A percentile compares a stretch with the other conserved stretches of the same genome.
These are phyloP conservation scores for Thraustochytrium striatum DNA, from an alignment of 352 stramenopile genomes.

Conservation along the genomic window DNA sequence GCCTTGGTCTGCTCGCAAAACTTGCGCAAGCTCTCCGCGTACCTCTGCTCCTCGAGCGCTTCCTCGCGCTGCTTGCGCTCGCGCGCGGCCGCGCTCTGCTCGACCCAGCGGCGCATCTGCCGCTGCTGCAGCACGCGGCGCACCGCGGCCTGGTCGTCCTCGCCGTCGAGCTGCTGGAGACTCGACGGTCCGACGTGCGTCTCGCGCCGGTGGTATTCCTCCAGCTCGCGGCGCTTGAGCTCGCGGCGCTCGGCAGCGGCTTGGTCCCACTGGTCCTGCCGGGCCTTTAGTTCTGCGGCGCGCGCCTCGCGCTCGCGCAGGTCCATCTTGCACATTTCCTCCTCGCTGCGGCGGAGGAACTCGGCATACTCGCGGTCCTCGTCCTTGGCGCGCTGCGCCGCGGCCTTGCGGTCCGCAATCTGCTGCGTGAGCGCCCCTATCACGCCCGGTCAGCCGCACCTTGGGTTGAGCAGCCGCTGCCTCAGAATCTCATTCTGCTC, in stretches of 20 bases:
- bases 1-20: neutral
- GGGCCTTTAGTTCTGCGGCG: neutral
- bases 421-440: slow-evolving; percentile 15
- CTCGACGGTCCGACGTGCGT: neutral
- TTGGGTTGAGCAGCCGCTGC: slow-evolving; percentile 27
- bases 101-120: slow-evolving; percentile 25
- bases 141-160: neutral
- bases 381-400: neutral
- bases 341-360: neutral
- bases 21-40: neutral
- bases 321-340: slow-evolving; percentile 6
- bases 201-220: neutral
- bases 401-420: neutral
- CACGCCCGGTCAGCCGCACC: neutral
- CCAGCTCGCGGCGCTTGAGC: neutral
- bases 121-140: slow-evolving; percentile 6
- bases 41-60: neutral
- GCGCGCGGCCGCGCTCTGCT: neutral
- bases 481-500: neutral
- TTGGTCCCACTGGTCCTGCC: slow-evolving; percentile 1
- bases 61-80: neutral
- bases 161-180: slow-evolving; percentile 4
- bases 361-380: slow-evolving; percentile 14
- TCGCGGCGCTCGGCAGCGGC: neutral
- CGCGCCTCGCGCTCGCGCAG: neutral